Evolutionary conservation across 1,139 yeast species (phyloP).

Genomic region (Magnusiomyces sp.): DNA sequence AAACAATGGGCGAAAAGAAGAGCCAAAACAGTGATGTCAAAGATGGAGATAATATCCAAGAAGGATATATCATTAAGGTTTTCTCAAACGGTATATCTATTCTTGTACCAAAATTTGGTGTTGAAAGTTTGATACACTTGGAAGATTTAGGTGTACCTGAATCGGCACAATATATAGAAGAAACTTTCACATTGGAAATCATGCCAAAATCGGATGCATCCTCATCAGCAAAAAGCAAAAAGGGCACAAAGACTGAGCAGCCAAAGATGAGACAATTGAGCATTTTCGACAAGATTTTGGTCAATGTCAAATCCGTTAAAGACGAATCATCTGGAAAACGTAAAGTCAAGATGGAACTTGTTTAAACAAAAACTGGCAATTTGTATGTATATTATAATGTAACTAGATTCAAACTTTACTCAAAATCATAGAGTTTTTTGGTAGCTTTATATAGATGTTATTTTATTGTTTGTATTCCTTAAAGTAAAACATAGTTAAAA

Average conservation of each 20-base stretch:
- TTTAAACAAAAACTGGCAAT: no score
- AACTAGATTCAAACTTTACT: no score
- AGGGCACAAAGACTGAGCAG: conserved; percentile 29
- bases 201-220: no score
- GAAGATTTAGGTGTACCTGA: conserved; percentile 64
- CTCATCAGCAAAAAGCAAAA: no score
- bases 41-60: conserved; percentile 61
- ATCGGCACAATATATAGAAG: conserved; percentile 68
- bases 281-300: conserved; percentile 80
- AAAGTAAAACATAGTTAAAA: no score
- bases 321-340: conserved; percentile 91
- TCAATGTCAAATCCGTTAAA: conserved; percentile 68
- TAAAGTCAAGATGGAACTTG: conserved; percentile 58
- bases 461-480: no score
- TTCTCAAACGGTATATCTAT: conserved; percentile 94
- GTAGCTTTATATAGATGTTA: no score
- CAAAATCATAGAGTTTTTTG: no score
- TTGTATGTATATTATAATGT: no score
- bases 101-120: conserved; percentile 93
- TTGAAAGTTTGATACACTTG: conserved; percentile 82
- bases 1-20: conserved; percentile 26
- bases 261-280: conserved; percentile 43
- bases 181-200: conserved; percentile 60
- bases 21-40: conserved; percentile 24
- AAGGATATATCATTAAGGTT: conserved; percentile 87